Evolutionary conservation across 345 rosid genomes (phyloP).

Genomic region (Nephelium lappaceum): DNA sequence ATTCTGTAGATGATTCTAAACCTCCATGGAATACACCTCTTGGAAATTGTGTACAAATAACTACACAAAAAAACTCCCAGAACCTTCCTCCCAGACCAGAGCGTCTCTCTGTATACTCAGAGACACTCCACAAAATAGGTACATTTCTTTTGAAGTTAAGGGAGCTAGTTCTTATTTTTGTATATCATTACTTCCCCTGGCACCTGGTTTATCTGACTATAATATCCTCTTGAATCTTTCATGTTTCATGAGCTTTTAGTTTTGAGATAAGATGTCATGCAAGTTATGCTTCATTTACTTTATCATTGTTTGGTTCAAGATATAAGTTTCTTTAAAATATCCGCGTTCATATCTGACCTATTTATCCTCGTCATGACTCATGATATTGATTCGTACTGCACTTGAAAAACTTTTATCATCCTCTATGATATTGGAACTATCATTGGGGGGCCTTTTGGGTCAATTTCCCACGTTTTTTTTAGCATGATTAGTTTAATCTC

Average conservation of each 20-base stretch:
- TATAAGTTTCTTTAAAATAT: not conserved
- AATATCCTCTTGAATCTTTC: not conserved
- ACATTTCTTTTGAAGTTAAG: slow-evolving; percentile 5
- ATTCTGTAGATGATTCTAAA: slow-evolving; percentile 49
- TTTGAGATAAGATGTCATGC: not conserved
- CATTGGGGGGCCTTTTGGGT: not conserved
- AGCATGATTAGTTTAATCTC: not conserved
- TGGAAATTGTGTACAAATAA: slow-evolving; percentile 56
- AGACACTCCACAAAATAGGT: slow-evolving; percentile 62
- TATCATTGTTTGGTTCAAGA: not conserved
- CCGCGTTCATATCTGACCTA: not conserved
- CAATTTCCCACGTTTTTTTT: not conserved
- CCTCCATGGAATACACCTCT: slow-evolving; percentile 84
- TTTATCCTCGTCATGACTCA: not conserved
- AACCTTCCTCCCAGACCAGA: slow-evolving; percentile 67
- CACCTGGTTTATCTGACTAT: not conserved
- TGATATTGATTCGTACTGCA: not conserved
- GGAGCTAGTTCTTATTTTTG: not conserved
- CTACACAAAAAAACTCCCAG: slow-evolving; percentile 29
- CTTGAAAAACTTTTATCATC: not conserved
- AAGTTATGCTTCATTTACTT: not conserved
- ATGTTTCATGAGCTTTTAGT: not conserved
- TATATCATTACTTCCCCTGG: not conserved
- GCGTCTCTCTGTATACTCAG: slow-evolving; percentile 65
- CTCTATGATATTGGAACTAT: not conserved